These are phyloP conservation scores for Monsonia emarginata DNA, from an alignment of 441 rosid genomes.

Conservation along the genomic window DNA sequence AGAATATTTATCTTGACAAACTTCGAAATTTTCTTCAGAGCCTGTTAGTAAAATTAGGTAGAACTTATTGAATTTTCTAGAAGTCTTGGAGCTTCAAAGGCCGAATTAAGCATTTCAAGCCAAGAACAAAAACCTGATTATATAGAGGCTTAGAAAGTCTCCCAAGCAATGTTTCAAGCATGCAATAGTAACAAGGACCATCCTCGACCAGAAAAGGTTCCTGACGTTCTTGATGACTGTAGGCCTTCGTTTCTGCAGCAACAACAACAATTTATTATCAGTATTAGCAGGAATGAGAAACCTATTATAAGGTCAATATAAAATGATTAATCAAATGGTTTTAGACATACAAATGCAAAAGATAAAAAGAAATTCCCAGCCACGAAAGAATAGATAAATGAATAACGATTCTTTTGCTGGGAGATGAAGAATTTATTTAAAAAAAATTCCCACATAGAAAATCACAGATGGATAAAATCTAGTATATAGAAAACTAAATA, in stretches of 20 bases:
- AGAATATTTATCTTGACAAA: slow-evolving; percentile 88
- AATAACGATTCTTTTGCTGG: neutral
- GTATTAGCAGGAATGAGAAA: neutral
- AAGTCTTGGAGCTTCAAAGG: neutral
- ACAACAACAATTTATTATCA: slow-evolving; percentile 8
- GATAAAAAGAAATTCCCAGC: neutral
- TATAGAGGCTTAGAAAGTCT: slow-evolving; percentile 77
- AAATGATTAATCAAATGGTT: neutral
- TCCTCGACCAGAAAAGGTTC: slow-evolving; percentile 98
- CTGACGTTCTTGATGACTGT: slow-evolving; percentile 83
- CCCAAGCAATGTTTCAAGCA: slow-evolving; percentile 96
- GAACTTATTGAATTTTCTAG: neutral
- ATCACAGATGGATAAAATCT: neutral
- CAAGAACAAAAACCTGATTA: slow-evolving; percentile 53
- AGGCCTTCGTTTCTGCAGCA: slow-evolving; percentile 80
- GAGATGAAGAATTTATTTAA: neutral
- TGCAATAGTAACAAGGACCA: slow-evolving; percentile 93
- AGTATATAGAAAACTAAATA: neutral
- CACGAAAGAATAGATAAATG: neutral
- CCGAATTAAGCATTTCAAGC: slow-evolving; percentile 17
- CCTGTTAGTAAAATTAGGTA: slow-evolving; percentile 40
- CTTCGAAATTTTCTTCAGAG: slow-evolving; percentile 89
- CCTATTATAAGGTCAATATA: slow-evolving; percentile 1
- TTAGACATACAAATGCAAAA: neutral
- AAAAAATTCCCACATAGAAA: neutral